phyloP scores from a whole-genome alignment of 768 basidiomycete genomes.

The Psilocybe sp. region DNA sequence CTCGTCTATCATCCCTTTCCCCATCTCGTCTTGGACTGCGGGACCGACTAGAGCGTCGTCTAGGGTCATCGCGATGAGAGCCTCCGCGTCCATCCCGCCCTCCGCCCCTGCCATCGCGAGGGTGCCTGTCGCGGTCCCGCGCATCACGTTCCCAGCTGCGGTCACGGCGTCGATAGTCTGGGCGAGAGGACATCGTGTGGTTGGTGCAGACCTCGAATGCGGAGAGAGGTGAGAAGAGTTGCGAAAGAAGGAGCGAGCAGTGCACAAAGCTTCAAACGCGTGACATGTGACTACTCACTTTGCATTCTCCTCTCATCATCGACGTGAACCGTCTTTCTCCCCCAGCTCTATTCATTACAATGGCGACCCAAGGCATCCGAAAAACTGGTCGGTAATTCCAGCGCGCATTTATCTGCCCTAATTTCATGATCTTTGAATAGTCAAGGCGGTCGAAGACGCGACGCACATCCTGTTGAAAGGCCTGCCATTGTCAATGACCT shows the following conservation, averaged over 20 bases:
- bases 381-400: too few relatives aligned
- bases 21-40: conserved; percentile 39
- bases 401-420: not conserved
- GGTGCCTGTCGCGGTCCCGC: conserved; percentile 40
- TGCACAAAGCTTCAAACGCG: not conserved
- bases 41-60: conserved; percentile 47
- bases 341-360: too few relatives aligned
- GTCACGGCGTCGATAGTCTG: conserved; percentile 55
- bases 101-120: conserved; percentile 31
- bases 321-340: too few relatives aligned
- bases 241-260: not conserved
- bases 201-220: not conserved
- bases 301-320: not conserved
- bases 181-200: conserved; percentile 57
- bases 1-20: conserved; percentile 19
- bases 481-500: conserved; percentile 51
- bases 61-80: conserved; percentile 36
- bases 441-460: conserved; percentile 8
- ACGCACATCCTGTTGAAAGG: conserved; percentile 46
- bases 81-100: conserved; percentile 31
- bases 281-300: not conserved
- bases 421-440: not conserved
- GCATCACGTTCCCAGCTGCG: conserved; percentile 65
- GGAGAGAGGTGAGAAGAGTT: not conserved
- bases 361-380: not conserved